Percentiles rank a stretch among this genome's conserved stretches.
These are phyloP conservation scores for Viola pubescens DNA, from an alignment of 441 rosid species.

Conservation along the genomic window DNA sequence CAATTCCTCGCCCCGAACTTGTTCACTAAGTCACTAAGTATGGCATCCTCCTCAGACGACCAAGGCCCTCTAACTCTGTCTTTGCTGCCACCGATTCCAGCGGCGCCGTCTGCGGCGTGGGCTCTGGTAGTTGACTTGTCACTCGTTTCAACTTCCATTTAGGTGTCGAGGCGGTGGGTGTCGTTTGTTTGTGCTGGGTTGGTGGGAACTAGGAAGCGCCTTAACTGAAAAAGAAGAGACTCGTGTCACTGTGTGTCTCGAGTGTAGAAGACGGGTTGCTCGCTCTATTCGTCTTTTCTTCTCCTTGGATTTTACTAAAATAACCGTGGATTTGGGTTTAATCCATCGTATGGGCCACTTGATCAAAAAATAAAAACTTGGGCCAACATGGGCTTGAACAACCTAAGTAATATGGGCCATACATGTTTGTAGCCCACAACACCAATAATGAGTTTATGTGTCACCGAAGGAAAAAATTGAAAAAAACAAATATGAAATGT, in stretches of 20 bases:
- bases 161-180: neutral
- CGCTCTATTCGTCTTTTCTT: no score
- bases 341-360: no score
- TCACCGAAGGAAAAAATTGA: no score
- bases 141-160: neutral
- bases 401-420: no score
- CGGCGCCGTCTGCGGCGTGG: conserved; percentile 3
- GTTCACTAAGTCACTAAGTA: conserved; percentile 52
- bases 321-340: no score
- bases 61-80: conserved; percentile 64
- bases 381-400: no score
- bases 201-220: neutral
- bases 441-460: no score
- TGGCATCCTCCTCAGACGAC: conserved; percentile 68
- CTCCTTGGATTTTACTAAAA: no score
- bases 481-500: no score
- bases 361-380: no score
- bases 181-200: neutral
- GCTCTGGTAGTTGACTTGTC: conserved; percentile 2
- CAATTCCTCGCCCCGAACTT: conserved; percentile 76
- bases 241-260: neutral
- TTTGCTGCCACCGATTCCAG: conserved; percentile 2
- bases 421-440: no score
- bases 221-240: no score
- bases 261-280: neutral